Base-by-base conservation (phyloP, 2,329 filamentous ascomycete species). In the Aureobasidium subglaciale region DNA sequence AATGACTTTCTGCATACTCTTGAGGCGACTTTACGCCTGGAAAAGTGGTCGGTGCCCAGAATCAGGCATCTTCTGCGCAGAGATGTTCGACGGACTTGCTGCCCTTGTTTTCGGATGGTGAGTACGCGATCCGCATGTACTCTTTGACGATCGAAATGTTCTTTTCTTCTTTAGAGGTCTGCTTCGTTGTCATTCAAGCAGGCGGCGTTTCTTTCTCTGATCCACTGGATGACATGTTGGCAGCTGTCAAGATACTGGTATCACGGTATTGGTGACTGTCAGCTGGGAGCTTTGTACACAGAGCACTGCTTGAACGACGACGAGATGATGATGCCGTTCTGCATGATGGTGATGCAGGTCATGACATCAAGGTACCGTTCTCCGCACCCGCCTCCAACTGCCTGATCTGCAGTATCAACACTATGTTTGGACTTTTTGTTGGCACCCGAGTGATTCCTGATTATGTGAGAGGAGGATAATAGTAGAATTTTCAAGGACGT, bases 111-210 rank as follows among this genome's bases (percentile, higher is more conserved):
- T 68, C 58, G 20, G 59, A 64, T 0, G 69, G 70, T 2, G 67
- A 69, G 59, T 71, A 71, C 29, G 69, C 65, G 38, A 71, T 67
- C 25, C 63, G 60, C 69, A 71, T 71, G 62, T 71, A 71, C 38
- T 70, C 59, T 58, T 70, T 70, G 37, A 63, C 69, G 13, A 67
- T 45, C 40, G 59, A 59, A 43, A 71, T 68, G 55, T 71, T 71
- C 43, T 60, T 60, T 29, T 58, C 42, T 56, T 63, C 62, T 13
- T 63, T 56, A 2, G 55, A 20, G 15, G 60, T 60, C 38, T 63
- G 62, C 18, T 56, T 34, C 1, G 61, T 63, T 11, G 60, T 59
- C 58, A 63, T 62, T 27, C 58, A 25, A n/a, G 58, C 55, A 6
- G 58, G 55, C 11, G 59, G 59, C 48, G 40, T 52, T 6, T 52